Percentiles rank a stretch among this genome's conserved stretches.
Conservation (phyloP, 1,284 basidiomycete genomes). For the Takashimella tepidaria region DNA sequence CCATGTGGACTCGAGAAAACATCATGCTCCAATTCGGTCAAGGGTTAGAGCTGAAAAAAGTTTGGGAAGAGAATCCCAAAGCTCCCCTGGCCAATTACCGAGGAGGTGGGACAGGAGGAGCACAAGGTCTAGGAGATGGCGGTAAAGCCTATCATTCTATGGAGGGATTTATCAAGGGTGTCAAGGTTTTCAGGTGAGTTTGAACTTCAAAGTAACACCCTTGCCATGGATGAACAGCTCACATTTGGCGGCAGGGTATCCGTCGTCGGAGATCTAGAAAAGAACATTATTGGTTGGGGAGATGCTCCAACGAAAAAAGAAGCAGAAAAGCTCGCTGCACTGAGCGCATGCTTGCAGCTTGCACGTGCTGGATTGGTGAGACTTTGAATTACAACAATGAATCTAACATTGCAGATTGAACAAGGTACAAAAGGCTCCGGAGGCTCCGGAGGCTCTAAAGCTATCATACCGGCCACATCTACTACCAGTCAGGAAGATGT, state of each 20-base stretch:
- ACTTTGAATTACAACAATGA: conserved; percentile 2
- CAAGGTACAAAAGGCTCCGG: conserved; percentile 4
- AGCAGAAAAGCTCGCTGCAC: conserved; percentile 68
- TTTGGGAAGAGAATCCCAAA: conserved; percentile 46
- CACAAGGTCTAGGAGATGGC: conserved; percentile 22
- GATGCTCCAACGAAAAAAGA: conserved; percentile 64
- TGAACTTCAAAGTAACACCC: neutral
- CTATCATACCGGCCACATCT: neutral
- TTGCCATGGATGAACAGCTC: too few relatives aligned
- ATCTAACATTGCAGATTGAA: too few relatives aligned
- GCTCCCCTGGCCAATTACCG: conserved; percentile 44
- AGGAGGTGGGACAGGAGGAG: conserved; percentile 28
- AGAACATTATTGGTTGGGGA: conserved; percentile 51
- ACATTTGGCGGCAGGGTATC: too few relatives aligned
- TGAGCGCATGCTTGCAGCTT: conserved; percentile 67
- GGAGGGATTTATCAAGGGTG: conserved; percentile 29
- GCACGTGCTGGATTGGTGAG: conserved; percentile 57
- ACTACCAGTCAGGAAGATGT: conserved; percentile 2
- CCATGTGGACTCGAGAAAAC: conserved; percentile 23
- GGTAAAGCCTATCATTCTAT: conserved; percentile 23
- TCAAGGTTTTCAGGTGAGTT: conserved; percentile 34
- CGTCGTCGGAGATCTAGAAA: conserved; percentile 25
- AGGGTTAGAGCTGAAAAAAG: conserved; percentile 29
- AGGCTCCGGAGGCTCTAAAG: too few relatives aligned
- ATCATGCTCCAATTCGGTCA: conserved; percentile 23